Base-by-base conservation (phyloP, 164 flowering plant genomes). In the Aristolochia contorta region DNA sequence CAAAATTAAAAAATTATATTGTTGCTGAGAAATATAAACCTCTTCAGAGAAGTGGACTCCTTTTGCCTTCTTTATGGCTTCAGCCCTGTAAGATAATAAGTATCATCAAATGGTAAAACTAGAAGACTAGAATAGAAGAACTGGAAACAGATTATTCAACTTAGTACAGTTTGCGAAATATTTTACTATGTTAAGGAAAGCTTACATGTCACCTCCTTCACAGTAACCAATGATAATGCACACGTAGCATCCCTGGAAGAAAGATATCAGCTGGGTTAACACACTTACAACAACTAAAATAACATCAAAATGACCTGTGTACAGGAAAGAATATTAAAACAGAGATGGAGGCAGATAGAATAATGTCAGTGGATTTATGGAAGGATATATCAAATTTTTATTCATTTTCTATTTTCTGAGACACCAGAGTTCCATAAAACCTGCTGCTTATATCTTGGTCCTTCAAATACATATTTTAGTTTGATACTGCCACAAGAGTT, bases 201-300 rank as follows among this genome's bases (percentile, higher is more conserved):
- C 95, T 79, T 74, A 91, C 98, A 91, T 87, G 80, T 91, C 98
- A 68, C 98, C 96, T 33, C 95, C 95, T 79, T 86, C 96, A 67
- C 98, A 91, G 62, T 80, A 91, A 21, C 98, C 95, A 57, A 91
- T 91, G 41, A 91, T 74, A 61, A 91, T 91, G 85, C 98, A 91
- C 20, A 91, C 98, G 63, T 89, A 89, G 80, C 96, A 91, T 64
- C 98, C 96, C 98, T 91, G 85, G 55, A 53, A 67, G 50, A 20
- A 59, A 71, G 61, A 30, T 27, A 24, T 18, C 53, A 49, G 19
- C 22, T 49, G 51, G 20, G 20, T 15, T 3, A 3, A 18, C n/a
- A 49, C 6, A 18, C 15, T 49, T 18, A 49, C 19, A 49, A 6
- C 43, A 37, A 37, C 43, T n/a, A 6, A 37, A 37, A 10, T 37